Percentiles rank a stretch among this genome's conserved stretches.
These are phyloP conservation scores for Fraxinus anomala DNA, from an alignment of 257 asterid species.

Conservation along the genomic window DNA sequence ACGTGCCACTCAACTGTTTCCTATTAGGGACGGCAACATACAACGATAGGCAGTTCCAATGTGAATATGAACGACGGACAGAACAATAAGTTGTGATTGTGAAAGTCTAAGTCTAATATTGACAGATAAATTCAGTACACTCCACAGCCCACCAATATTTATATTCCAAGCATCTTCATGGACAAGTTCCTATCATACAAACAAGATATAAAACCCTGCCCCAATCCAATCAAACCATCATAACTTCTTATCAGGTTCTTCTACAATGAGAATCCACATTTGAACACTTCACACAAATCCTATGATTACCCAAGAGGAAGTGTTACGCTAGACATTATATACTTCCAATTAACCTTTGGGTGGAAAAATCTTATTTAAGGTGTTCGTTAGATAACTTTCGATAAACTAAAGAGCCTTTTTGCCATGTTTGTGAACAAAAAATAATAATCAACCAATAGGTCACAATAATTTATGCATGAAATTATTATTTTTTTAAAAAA, in stretches of 20 bases:
- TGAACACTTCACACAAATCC: neutral
- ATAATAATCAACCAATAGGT: too few species aligned
- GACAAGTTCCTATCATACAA: neutral
- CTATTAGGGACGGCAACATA: neutral
- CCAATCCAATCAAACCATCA: neutral
- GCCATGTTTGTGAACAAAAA: neutral
- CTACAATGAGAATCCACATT: neutral
- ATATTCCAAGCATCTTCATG: neutral
- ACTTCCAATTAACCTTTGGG: neutral
- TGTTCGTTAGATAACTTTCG: neutral
- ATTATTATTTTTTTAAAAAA: too few species aligned
- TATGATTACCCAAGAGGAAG: neutral
- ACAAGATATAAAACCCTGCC: neutral
- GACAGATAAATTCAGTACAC: neutral
- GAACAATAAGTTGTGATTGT: neutral
- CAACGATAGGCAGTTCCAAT: too few species aligned
- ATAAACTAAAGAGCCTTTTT: neutral
- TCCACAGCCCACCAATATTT: neutral
- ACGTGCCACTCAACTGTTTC: neutral
- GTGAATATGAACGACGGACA: neutral
- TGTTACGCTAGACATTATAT: neutral
- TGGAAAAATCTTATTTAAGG: neutral
- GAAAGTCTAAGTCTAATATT: neutral
- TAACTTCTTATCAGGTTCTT: slow-evolving; percentile 19
- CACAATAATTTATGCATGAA: too few species aligned